Evolutionary conservation across 2,329 filamentous ascomycete genomes (phyloP).

Genomic region (Colletotrichum lini): DNA sequence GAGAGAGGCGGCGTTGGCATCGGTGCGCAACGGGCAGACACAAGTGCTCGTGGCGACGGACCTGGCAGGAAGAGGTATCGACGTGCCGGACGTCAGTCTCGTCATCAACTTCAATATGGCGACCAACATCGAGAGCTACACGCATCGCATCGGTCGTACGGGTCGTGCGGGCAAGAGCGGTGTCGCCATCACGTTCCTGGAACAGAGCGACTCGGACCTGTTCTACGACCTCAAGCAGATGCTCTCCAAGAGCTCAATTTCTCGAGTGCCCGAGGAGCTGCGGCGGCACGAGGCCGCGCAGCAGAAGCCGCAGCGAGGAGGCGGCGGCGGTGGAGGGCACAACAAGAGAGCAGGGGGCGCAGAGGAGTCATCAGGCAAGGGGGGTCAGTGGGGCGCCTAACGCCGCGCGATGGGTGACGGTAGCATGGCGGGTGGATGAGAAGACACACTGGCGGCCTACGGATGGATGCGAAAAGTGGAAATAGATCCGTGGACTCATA

Average conservation of each 20-base stretch:
- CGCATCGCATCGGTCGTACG: constrained; percentile 95
- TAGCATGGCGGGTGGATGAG: constrained; percentile 35
- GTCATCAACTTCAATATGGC: constrained; percentile 99
- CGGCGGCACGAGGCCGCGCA: constrained; percentile 92
- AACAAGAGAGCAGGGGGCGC: constrained; percentile 45
- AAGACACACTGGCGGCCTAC: constrained; percentile 8
- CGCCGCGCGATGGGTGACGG: constrained; percentile 33
- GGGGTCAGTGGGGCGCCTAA: constrained; percentile 38
- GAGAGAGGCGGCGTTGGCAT: constrained; percentile 90
- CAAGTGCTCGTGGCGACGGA: constrained; percentile 97
- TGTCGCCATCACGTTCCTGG: constrained; percentile 96
- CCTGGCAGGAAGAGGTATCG: constrained; percentile 96
- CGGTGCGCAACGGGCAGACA: constrained; percentile 84
- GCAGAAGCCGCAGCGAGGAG: constrained; percentile 71
- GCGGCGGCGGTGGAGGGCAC: constrained; percentile 3
- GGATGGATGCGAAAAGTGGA: constrained; percentile 27
- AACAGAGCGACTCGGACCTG: constrained; percentile 89
- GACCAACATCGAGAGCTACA: constrained; percentile 91
- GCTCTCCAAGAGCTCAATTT: constrained; percentile 90
- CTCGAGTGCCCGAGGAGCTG: constrained; percentile 91
- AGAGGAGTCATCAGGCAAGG: constrained; percentile 37
- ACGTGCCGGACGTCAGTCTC: constrained; percentile 92
- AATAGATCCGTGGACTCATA: constrained; percentile 23
- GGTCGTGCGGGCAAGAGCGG: constrained; percentile 97
- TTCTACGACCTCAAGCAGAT: constrained; percentile 98